Base-by-base conservation (phyloP, 805 yeast species). In the Starmerella roubikii region DNA sequence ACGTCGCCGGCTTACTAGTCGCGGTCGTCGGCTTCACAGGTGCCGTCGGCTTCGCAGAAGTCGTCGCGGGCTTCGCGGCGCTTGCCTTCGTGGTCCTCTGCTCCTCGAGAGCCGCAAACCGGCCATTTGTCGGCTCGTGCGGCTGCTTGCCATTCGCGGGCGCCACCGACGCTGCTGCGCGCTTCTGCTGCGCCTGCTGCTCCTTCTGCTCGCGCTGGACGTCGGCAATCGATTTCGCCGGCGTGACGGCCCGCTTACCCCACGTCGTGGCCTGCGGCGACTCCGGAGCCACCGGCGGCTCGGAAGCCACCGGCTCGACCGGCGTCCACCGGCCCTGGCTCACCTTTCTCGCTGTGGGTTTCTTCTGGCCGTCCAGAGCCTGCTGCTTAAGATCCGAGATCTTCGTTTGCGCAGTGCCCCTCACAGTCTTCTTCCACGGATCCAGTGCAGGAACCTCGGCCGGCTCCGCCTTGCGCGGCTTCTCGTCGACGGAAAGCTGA, bases 201-300 rank as follows among this genome's bases (percentile, higher is more conserved):
- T 37, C 39, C 33, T 36, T 34, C 15, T 38, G 42, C 44, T 63
- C 67, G 37, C 45, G 51, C 47, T 61, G 64, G 37, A 62, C 60
- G 37, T 62, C 60, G 11, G 58, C 55, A 20, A 62, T 44, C 1
- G 64, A 50, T 41, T 56, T 57, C 34, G 51, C 53, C 8, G 56
- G 54, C 3, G 44, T 44, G 4, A 50, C 45, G 3, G 56, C 39
- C 16, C 47, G 25, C 30, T 42, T 34, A 22, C 50, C 39, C 47
- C 50, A 46, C 16, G 37, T 44, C 13, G 21, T 16, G 7, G 8
- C 21, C 7, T 8, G 9, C 20, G 19, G 20, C 7, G 7, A 8
- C 21, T 19, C 21, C 13, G 34, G n/a, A 8, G 24, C n/a, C 22
- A 13, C 8, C 18, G 25, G 25, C 17, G 35, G 27, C 17, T 24